Base-by-base conservation (phyloP, 768 basidiomycete species). In the Amanita polypyramis region DNA sequence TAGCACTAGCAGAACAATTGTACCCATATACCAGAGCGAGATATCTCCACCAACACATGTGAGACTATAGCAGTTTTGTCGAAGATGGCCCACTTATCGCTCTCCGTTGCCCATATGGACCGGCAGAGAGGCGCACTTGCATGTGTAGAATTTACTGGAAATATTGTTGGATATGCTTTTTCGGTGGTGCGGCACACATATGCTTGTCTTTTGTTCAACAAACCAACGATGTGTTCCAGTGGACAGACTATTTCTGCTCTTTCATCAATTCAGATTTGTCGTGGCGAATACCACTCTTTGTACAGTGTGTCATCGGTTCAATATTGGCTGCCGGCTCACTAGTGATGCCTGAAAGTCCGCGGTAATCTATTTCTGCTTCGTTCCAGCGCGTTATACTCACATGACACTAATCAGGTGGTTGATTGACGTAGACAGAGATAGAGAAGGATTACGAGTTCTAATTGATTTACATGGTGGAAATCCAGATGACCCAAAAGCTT, bases 191-290 rank as follows among this genome's bases (percentile, higher is more conserved):
- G 85, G 70, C 40, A 25, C 21, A 19, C 43, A 43, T 23, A 29
- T 37, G 23, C 51, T 7, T 3, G 30, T 4, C 43, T n/a, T 4
- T 41, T 9, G 43, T 23, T 51, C 7, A 2, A 23, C 38, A n/a
- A 17, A 14, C 29, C 11, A n/a, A 23, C 19, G 17, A 27, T 47
- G 43, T 21, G 20, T 14, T 11, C 25, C 52, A 87, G 85, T 94
- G 90, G 90, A 80, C 83, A 38, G 90, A 91, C 62, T 94, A 94
- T 61, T 87, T 90, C 57, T 85, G 82, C 60, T 91, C 89, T 1
- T 94, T 76, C 69, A 72, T 93, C 39, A 70, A 83, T 21, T 86
- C 84, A 12, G 76, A 93, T 62, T 63, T 79, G 43, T 77, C 87
- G 14, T 94, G 92, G 91, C 77, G 91, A 23, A 67, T 92, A 49